Evolutionary conservation across 1,284 basidiomycete species (phyloP), one percentile per base, ranked within the genome.

Genomic region (Cutaneotrichosporon mucoides): DNA sequence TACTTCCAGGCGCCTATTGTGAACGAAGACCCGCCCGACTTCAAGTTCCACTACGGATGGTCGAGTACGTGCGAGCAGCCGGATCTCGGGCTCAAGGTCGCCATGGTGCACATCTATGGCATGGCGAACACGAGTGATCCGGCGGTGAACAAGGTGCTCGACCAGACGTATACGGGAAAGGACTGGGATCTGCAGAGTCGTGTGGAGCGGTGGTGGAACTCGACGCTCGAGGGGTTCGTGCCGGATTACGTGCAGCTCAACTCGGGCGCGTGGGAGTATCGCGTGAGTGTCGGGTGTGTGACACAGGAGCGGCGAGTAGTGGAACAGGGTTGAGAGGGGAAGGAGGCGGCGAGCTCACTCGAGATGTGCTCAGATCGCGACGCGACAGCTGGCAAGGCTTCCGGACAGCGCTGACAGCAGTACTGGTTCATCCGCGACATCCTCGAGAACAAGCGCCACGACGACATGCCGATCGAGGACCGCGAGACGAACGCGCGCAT

Each of bases 201-300:
- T 12, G 24, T 48, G 8, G 3, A 40, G 12, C 16, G 54, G 15
- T 48, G 16, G 36, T 48, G 36, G 34, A 55, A 55, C 54, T 35
- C 45, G 13, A 55, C 54, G 12, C 24, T 55, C 24, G 40, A 34
- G 33, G 54, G 33, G 5, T 40, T 48, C 24, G 45, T 13, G 36
- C 54, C 54, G 37, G 54, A 55, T 37, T 55, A 41, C 16, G 46
- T 55, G 5, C 54, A 48, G 54, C 54, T 55, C 45, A 55, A 55
- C 46, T 55, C 54, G 15, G 54, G 54, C 45, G 54, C 54, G 6
- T 55, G 54, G 54, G 54, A 55, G 40, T 55, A 55, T 16, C 44
- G 54, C 12, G 54, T 49, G 12, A 24, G 53, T 33, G 5, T 2
- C 3, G 24, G 45, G 5, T 34, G 4, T 34, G 4, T 8, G 24